A percentile compares a stretch with the other conserved stretches of the same genome.
These are phyloP conservation scores for Mucor sp. DNA, from an alignment of 371 early-diverging fungal species.

Conservation along the genomic window DNA sequence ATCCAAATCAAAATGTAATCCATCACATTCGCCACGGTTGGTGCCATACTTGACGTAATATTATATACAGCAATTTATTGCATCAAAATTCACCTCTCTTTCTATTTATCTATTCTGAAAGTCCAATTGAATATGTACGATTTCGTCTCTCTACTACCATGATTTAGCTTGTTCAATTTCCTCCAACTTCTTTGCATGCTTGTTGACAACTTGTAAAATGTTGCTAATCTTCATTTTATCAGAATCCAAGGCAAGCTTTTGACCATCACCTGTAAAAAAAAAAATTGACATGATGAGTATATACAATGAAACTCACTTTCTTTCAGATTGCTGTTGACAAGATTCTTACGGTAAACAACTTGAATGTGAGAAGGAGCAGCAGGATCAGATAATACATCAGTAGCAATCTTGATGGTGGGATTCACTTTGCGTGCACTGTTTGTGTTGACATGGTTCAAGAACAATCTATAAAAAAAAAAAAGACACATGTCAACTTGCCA, in stretches of 20 bases:
- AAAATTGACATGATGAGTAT: not conserved
- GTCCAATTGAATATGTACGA: not conserved
- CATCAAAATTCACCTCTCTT: no score
- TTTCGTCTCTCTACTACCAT: conserved; percentile 32
- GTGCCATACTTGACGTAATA: no score
- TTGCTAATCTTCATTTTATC: conserved; percentile 58
- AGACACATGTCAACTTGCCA: not conserved
- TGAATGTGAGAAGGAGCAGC: conserved; percentile 49
- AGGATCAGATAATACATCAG: conserved; percentile 50
- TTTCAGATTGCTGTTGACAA: no score
- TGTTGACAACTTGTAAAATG: conserved; percentile 55
- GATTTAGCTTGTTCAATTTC: conserved; percentile 60
- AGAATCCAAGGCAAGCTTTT: conserved; percentile 51
- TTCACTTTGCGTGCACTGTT: conserved; percentile 53
- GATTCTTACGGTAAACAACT: conserved; percentile 57
- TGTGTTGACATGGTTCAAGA: conserved; percentile 60
- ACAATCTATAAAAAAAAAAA: conserved; percentile 41
- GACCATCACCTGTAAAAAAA: conserved; percentile 50
- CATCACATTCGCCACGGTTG: not conserved
- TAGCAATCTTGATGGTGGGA: conserved; percentile 57
- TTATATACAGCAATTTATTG: no score
- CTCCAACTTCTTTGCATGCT: conserved; percentile 62
- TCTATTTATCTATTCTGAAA: no score
- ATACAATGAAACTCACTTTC: no score
- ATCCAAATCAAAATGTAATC: no score